phyloP scores from a whole-genome alignment of 768 basidiomycete genomes.

The Exidia glandulosa region DNA sequence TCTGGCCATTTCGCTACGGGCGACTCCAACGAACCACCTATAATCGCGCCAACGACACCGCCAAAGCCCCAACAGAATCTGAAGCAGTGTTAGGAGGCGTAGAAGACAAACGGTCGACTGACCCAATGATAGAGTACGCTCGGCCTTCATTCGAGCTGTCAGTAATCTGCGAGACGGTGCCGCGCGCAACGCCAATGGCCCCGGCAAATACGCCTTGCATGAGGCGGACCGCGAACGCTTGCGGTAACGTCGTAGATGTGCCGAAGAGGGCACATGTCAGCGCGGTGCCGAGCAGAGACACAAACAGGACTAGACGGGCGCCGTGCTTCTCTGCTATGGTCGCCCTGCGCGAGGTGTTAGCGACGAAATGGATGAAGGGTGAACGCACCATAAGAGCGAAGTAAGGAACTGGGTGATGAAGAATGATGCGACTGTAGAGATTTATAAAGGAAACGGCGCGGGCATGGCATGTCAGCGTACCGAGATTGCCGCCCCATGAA shows the following conservation, averaged over 20 bases:
- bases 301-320: conserved; percentile 67
- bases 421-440: conserved; percentile 58
- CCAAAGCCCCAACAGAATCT: conserved; percentile 96
- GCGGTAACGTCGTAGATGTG: conserved; percentile 58
- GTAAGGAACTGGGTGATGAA: conserved; percentile 96
- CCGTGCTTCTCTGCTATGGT: conserved; percentile 93
- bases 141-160: conserved; percentile 88
- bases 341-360: too few relatives aligned
- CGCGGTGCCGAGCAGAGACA: conserved; percentile 79
- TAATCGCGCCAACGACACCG: conserved; percentile 80
- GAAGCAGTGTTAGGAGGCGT: conserved; percentile 1
- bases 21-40: conserved; percentile 73
- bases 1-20: conserved; percentile 82
- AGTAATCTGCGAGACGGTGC: conserved; percentile 76
- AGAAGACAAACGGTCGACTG: conserved; percentile 8
- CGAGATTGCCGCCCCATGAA: conserved; percentile 79
- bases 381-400: conserved; percentile 70
- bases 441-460: background rate
- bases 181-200: conserved; percentile 88
- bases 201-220: conserved; percentile 89
- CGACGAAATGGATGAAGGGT: too few relatives aligned
- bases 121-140: conserved; percentile 91
- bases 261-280: conserved; percentile 70
- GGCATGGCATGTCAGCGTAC: conserved; percentile 26
- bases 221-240: conserved; percentile 79